A percentile compares a stretch with the other conserved stretches of the same genome.
Conservation (phyloP, 2,329 filamentous ascomycete species). For the Ilyonectria destructans region DNA sequence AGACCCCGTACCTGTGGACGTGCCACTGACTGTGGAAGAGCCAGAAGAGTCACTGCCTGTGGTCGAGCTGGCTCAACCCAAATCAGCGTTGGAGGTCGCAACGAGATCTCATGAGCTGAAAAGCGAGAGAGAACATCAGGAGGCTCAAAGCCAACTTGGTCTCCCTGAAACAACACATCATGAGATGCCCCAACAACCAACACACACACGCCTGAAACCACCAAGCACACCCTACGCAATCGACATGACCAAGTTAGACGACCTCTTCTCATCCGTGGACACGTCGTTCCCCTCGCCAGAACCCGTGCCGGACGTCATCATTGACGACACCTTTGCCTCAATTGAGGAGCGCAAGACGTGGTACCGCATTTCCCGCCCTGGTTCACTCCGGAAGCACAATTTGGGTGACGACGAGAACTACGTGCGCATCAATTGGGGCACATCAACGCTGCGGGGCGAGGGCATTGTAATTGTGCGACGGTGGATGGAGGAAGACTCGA, state of each 20-base stretch:
- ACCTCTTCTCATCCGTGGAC: conserved; percentile 52
- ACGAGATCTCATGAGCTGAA: not conserved
- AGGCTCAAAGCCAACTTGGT: not conserved
- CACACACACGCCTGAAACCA: conserved; percentile 17
- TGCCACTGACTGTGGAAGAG: not conserved
- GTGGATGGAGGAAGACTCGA: conserved; percentile 78
- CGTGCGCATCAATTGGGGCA: conserved; percentile 70
- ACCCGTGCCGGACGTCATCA: conserved; percentile 62
- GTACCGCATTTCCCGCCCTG: conserved; percentile 76
- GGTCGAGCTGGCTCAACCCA: not conserved
- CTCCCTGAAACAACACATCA: not conserved
- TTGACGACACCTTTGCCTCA: conserved; percentile 68
- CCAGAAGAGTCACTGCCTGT: not conserved
- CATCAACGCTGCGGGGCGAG: conserved; percentile 68
- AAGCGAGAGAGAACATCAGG: not conserved
- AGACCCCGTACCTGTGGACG: not conserved
- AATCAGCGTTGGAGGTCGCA: not conserved
- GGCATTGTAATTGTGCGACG: conserved; percentile 73
- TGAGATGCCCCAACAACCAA: not conserved
- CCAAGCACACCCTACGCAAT: conserved; percentile 48
- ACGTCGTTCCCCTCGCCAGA: conserved; percentile 51
- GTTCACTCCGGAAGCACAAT: conserved; percentile 72
- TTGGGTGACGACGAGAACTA: conserved; percentile 74
- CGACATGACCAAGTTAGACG: conserved; percentile 54
- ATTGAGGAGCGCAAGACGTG: conserved; percentile 75